phyloP scores from a whole-genome alignment of 2,329 filamentous ascomycete species.

The Magnaporthiopsis rhizophila region DNA sequence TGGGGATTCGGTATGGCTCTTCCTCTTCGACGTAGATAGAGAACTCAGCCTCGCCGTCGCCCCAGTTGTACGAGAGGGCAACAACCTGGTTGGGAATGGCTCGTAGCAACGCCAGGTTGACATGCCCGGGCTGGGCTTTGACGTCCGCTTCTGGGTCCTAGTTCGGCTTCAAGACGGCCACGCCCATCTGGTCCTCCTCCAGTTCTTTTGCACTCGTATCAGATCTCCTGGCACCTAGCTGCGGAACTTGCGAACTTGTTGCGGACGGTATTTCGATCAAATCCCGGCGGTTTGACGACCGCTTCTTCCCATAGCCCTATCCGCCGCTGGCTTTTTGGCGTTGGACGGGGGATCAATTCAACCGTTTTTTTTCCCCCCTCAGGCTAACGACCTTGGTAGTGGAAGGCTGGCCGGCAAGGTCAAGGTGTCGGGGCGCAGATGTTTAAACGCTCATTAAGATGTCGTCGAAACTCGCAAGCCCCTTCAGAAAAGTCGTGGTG shows the following conservation, averaged over 20 bases:
- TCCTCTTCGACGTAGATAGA: background rate
- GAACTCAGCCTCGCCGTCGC: background rate
- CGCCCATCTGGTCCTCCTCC: background rate
- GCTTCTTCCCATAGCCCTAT: no score
- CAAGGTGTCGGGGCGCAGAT: no score
- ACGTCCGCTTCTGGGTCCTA: background rate
- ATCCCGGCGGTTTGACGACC: no score
- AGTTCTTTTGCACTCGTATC: background rate
- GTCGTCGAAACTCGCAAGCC: no score
- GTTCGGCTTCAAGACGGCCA: background rate
- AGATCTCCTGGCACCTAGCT: background rate
- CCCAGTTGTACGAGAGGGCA: background rate
- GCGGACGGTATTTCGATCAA: background rate
- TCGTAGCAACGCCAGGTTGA: background rate
- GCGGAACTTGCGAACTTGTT: background rate
- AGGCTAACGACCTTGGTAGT: no score
- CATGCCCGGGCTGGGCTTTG: background rate
- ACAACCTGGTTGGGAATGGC: background rate
- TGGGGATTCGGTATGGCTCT: background rate
- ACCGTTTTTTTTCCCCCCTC: no score
- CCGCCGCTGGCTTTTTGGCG: no score
- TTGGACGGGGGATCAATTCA: no score
- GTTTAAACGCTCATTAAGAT: no score
- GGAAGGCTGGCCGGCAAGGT: no score
- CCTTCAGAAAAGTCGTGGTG: no score